Evolutionary conservation across 352 stramenopile genomes (phyloP), one percentile per base, ranked within the genome.

Genomic region (Blastocystis hominis): DNA sequence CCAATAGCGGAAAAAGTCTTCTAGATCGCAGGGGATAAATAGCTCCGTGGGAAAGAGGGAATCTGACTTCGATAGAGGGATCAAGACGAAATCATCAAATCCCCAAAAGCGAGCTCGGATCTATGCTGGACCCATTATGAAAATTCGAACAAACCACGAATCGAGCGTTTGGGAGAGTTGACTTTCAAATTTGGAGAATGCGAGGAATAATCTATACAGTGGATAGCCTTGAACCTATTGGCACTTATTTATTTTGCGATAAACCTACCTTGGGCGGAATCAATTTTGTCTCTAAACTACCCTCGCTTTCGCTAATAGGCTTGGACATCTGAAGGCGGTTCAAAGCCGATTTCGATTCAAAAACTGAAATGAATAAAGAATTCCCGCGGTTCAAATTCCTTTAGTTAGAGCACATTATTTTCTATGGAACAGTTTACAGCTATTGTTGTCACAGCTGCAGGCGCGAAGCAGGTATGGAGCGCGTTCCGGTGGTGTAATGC

Each of bases 361-460:
- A 61, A n/a, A n/a, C 53, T 15, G 53, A n/a, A n/a, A 61, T n/a
- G n/a, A n/a, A 61, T 3, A 61, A 6, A 78, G 17, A 40, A 64
- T 68, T 24, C 47, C 36, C 72, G 47, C 72, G 72, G 54, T n/a
- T 30, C 24, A 30, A 30, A 30, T 30, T 30, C 24, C 0, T 30
- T 30, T 30, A 30, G 24, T 30, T 30, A 30, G 24, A n/a, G 6
- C 42, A 38, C 40, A 62, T 20, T 54, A 84, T 40, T 20, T 54
- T 40, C 38, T 42, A 87, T 87, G 77, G 77, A 87, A 76, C 62
- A 87, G 54, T 87, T 87, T 76, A 87, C 77, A 50, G 77, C 77
- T 62, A 87, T 87, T 34, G 77, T 87, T 30, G 77, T 87, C 7
- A 87, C 77, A 34, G 77, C 77, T 59, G 77, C 77, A 6, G 66